A percentile compares a stretch with the other conserved stretches of the same genome.
These are phyloP conservation scores for Trichoderma simmonsii DNA, from an alignment of 2,329 filamentous ascomycete genomes.

Conservation along the genomic window DNA sequence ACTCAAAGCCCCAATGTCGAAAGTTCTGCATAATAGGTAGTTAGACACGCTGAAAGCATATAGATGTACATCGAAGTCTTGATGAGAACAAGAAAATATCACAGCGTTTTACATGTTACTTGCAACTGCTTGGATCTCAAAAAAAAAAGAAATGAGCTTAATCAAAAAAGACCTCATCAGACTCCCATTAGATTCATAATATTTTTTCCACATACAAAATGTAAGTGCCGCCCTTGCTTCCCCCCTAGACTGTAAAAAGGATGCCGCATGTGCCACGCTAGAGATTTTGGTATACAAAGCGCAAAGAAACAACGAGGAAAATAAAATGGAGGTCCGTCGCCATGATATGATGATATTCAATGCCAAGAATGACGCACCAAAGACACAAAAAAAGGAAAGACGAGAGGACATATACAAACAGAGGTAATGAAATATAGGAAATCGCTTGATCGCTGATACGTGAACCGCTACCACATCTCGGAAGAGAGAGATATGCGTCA, in stretches of 20 bases:
- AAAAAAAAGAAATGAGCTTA: not conserved
- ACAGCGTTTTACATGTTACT: not conserved
- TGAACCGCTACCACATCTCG: not conserved
- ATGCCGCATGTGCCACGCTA: not conserved
- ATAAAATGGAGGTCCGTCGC: not conserved
- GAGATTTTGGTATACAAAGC: conserved; percentile 6
- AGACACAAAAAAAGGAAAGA: not conserved
- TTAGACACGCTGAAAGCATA: not conserved
- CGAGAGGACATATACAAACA: not conserved
- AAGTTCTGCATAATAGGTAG: not conserved
- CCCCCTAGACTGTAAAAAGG: not conserved
- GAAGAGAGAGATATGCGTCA: not conserved
- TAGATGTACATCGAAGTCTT: not conserved
- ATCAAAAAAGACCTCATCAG: not conserved
- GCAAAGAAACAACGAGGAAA: not conserved
- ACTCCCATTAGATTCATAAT: conserved; percentile 2
- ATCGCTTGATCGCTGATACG: conserved; percentile 6
- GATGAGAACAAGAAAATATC: not conserved
- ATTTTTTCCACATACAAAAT: not conserved
- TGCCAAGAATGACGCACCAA: not conserved
- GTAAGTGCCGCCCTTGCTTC: not conserved
- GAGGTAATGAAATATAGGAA: not conserved
- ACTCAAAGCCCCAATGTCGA: not conserved
- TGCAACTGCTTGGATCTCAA: not conserved
- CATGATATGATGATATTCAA: conserved; percentile 2